Conservation (phyloP, 495 filamentous ascomycete genomes). For the Aspergillus campestris region DNA sequence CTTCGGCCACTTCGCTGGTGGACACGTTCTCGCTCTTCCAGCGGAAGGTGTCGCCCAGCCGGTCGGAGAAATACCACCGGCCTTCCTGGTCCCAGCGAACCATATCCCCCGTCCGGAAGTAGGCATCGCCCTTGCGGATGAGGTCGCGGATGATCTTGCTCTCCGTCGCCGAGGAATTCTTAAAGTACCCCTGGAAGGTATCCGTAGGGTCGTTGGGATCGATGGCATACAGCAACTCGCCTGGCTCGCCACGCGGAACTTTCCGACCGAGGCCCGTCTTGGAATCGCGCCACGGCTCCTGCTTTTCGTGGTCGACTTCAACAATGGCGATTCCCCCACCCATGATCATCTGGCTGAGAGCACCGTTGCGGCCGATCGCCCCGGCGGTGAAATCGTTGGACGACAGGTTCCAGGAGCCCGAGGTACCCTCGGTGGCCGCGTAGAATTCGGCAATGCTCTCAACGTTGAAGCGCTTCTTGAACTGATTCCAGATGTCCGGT, state of each 20-base stretch:
- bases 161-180: conserved; percentile 63
- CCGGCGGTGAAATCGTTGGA: conserved; percentile 69
- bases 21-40: conserved; percentile 97
- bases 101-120: conserved; percentile 81
- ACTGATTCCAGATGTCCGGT: conserved; percentile 83
- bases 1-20: conserved; percentile 63
- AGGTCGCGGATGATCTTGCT: conserved; percentile 76
- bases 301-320: conserved; percentile 62
- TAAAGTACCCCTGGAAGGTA: conserved; percentile 82
- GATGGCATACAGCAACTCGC: conserved; percentile 72
- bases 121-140: conserved; percentile 72
- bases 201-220: conserved; percentile 53
- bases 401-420: conserved; percentile 65
- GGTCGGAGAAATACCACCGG: conserved; percentile 76
- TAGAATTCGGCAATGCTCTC: conserved; percentile 83
- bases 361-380: conserved; percentile 73
- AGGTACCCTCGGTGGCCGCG: conserved; percentile 71
- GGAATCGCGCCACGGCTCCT: conserved; percentile 61
- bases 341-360: conserved; percentile 47
- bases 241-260: conserved; percentile 54
- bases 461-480: conserved; percentile 83
- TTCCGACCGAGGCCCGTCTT: conserved; percentile 63
- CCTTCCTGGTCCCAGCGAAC: conserved; percentile 63
- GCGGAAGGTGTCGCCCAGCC: conserved; percentile 88
- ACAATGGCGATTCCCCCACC: conserved; percentile 49